phyloP scores from a whole-genome alignment of 805 yeast genomes.

The Teunomyces funiuensis region DNA sequence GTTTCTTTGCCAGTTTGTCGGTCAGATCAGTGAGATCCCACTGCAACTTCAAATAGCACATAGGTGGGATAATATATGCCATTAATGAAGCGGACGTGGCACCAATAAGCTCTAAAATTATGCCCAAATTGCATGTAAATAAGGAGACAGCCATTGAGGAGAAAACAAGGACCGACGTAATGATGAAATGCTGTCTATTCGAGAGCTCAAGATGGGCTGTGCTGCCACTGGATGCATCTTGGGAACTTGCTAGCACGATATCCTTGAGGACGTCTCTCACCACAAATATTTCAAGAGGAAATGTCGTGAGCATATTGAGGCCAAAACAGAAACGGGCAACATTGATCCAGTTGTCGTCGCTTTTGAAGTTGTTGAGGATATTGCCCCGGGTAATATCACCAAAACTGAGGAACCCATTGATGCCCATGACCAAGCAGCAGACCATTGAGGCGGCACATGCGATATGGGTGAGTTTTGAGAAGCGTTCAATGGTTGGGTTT shows the following conservation, averaged over 20 bases:
- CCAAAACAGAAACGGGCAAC: slow-evolving; percentile 91
- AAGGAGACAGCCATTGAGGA: slow-evolving; percentile 75
- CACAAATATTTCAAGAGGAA: slow-evolving; percentile 88
- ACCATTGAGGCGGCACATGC: slow-evolving; percentile 80
- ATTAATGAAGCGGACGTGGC: slow-evolving; percentile 89
- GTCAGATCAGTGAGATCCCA: slow-evolving; percentile 38
- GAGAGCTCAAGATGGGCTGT: slow-evolving; percentile 43
- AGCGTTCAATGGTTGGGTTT: slow-evolving; percentile 73
- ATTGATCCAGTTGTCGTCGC: slow-evolving; percentile 71
- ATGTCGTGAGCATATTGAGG: slow-evolving; percentile 86
- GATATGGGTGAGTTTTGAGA: slow-evolving; percentile 75
- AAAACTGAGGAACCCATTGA: slow-evolving; percentile 74
- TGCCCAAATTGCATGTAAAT: slow-evolving; percentile 84
- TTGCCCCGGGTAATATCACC: slow-evolving; percentile 82
- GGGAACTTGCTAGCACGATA: slow-evolving; percentile 33
- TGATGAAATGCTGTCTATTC: slow-evolving; percentile 51
- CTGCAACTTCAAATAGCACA: slow-evolving; percentile 72
- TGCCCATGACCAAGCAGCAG: slow-evolving; percentile 75
- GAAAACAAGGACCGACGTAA: slow-evolving; percentile 66
- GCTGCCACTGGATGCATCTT: slow-evolving; percentile 17
- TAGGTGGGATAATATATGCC: slow-evolving; percentile 90
- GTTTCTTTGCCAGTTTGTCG: slow-evolving; percentile 22
- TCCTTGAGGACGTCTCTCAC: slow-evolving; percentile 84
- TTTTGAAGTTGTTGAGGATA: slow-evolving; percentile 80
- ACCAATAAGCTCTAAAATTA: slow-evolving; percentile 85